Evolutionary conservation across 2,329 filamentous ascomycete species (phyloP).

Genomic region (Podosphaera aphanis): DNA sequence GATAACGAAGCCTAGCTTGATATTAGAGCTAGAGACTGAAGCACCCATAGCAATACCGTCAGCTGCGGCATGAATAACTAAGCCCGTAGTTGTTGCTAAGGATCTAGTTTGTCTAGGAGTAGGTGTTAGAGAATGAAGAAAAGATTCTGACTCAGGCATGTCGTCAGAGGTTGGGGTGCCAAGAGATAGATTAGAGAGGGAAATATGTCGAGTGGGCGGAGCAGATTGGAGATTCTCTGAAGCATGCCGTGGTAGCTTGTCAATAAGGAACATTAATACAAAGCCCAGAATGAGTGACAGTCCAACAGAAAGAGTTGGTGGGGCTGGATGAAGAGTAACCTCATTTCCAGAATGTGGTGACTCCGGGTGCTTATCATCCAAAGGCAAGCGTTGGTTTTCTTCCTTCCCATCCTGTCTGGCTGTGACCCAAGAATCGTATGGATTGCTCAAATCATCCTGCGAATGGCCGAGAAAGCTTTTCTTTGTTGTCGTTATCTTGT

Average conservation of each 20-base stretch:
- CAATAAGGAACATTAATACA: constrained; percentile 89
- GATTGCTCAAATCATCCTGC: background rate
- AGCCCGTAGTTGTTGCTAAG: constrained; percentile 66
- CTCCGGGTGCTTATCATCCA: background rate
- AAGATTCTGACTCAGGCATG: constrained; percentile 23
- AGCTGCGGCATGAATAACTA: constrained; percentile 89
- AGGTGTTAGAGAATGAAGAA: constrained; percentile 33
- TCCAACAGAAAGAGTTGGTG: constrained; percentile 59
- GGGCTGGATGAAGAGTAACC: constrained; percentile 20
- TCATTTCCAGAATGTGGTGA: background rate
- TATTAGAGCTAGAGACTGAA: constrained; percentile 51
- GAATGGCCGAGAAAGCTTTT: background rate
- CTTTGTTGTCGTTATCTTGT: background rate
- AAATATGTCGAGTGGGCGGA: constrained; percentile 61
- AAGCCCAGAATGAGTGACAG: constrained; percentile 73
- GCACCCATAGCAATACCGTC: constrained; percentile 93
- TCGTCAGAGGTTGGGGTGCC: constrained; percentile 25
- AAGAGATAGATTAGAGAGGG: constrained; percentile 54
- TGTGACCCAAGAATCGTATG: background rate
- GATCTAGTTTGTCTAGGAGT: constrained; percentile 35
- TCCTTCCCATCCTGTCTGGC: constrained; percentile 15
- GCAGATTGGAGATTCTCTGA: constrained; percentile 38
- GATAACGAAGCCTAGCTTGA: constrained; percentile 66
- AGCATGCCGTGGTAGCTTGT: constrained; percentile 56
- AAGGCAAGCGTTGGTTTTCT: constrained; percentile 3